These are phyloP conservation scores for Exobasidium cylindrosporum DNA, from an alignment of 1,284 basidiomycete genomes.

Conservation along the genomic window DNA sequence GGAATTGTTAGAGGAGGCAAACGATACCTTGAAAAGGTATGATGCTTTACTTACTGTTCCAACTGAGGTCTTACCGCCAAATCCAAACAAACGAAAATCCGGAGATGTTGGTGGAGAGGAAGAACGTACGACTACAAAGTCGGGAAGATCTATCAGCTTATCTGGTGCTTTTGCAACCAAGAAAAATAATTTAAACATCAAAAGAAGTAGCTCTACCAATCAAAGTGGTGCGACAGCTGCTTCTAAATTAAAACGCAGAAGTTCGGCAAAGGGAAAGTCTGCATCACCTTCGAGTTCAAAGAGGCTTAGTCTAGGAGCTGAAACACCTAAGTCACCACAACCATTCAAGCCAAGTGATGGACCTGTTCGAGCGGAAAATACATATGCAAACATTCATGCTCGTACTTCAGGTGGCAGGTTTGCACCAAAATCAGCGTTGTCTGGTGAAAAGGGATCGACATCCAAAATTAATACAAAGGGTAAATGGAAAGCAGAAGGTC, in stretches of 20 bases:
- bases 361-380: slow-evolving; percentile 11
- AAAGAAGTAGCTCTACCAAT: not conserved
- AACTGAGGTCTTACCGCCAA: not conserved
- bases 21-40: slow-evolving; percentile 34
- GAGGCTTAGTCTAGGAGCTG: not conserved
- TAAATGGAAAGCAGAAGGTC: not conserved
- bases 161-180: slow-evolving; percentile 2
- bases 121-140: not conserved
- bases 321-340: not conserved
- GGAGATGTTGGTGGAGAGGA: not conserved
- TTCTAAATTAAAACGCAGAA: not conserved
- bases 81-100: slow-evolving; percentile 4
- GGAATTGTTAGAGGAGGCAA: slow-evolving; percentile 36
- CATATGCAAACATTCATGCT: slow-evolving; percentile 20
- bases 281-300: not conserved
- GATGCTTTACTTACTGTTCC: slow-evolving; percentile 26
- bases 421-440: slow-evolving; percentile 17
- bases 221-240: not conserved
- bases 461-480: slow-evolving; percentile 7
- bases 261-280: not conserved
- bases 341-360: slow-evolving; percentile 3
- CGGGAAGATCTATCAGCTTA: not conserved
- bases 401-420: slow-evolving; percentile 21
- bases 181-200: not conserved
- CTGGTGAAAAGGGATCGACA: slow-evolving; percentile 8